phyloP scores from a whole-genome alignment of 495 filamentous ascomycete species.

The Stereocaulon alpinum region DNA sequence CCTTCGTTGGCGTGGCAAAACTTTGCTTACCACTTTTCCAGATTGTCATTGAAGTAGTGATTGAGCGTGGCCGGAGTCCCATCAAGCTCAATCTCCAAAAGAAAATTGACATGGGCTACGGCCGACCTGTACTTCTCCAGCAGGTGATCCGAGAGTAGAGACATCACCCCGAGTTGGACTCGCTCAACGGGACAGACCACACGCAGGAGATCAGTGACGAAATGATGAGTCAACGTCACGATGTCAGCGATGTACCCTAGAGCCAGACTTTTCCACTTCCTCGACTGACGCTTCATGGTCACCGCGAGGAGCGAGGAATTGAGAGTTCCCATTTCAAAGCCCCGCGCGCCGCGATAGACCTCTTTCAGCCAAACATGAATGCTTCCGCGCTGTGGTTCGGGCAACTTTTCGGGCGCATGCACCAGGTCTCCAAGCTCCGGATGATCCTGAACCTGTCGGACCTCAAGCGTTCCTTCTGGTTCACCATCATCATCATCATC shows the following conservation, averaged over 20 bases:
- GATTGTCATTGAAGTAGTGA: conserved; percentile 27
- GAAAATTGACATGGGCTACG: conserved; percentile 32
- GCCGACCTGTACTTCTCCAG: conserved; percentile 31
- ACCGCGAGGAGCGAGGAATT: conserved; percentile 28
- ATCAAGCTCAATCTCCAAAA: conserved; percentile 29
- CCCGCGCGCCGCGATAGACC: conserved; percentile 27
- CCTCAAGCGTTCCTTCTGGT: conserved; percentile 1
- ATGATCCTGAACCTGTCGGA: conserved; percentile 5
- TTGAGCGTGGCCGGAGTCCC: conserved; percentile 32
- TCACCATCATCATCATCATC: background rate
- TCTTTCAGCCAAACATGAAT: conserved; percentile 29
- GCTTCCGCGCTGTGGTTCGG: conserved; percentile 2
- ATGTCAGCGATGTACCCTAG: conserved; percentile 21
- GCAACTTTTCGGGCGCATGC: background rate
- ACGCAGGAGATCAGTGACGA: conserved; percentile 31
- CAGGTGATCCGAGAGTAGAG: conserved; percentile 34
- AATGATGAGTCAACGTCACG: conserved; percentile 5
- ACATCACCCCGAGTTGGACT: conserved; percentile 32
- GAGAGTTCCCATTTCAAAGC: conserved; percentile 33
- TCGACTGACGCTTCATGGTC: conserved; percentile 30
- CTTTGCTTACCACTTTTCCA: conserved; percentile 31
- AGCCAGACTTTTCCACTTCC: conserved; percentile 27
- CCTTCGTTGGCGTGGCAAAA: background rate
- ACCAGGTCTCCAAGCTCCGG: conserved; percentile 26
- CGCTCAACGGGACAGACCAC: conserved; percentile 30